These are phyloP conservation scores for Vigna angularis DNA, from an alignment of 306 rosid species.

Conservation along the genomic window DNA sequence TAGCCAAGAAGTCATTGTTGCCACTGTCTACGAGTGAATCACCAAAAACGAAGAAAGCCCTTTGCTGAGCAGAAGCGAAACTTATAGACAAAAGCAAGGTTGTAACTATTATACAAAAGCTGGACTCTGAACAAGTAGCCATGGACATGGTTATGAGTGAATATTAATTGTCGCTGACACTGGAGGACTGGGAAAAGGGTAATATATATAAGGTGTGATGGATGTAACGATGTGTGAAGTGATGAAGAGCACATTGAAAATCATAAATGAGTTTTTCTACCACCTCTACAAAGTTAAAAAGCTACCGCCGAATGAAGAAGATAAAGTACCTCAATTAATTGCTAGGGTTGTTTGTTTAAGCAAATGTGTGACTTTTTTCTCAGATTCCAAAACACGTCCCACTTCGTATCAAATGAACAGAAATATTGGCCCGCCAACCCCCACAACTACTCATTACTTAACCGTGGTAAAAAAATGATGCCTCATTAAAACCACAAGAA, in stretches of 20 bases:
- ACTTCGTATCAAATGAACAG: constrained; percentile 35
- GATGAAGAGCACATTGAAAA: constrained; percentile 31
- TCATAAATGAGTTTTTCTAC: constrained; percentile 50
- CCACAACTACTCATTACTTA: constrained; percentile 22
- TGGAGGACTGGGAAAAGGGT: constrained; percentile 6
- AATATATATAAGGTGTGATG: constrained; percentile 19
- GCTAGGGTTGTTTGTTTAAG: constrained; percentile 22
- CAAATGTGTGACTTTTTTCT: constrained; percentile 32
- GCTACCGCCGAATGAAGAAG: constrained; percentile 44
- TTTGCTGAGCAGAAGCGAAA: constrained; percentile 39
- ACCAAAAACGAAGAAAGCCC: constrained; percentile 90
- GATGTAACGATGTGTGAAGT: not conserved
- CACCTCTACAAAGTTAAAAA: constrained; percentile 37
- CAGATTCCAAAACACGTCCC: constrained; percentile 29
- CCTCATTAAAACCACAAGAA: not conserved
- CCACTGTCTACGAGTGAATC: constrained; percentile 93
- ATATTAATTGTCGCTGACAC: not conserved
- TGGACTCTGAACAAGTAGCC: constrained; percentile 38
- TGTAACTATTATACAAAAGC: constrained; percentile 26
- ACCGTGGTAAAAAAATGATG: constrained; percentile 13
- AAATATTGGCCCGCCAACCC: constrained; percentile 37
- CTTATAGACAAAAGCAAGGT: constrained; percentile 25
- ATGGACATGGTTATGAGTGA: constrained; percentile 11
- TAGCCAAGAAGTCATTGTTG: constrained; percentile 82
- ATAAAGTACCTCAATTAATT: constrained; percentile 42